A percentile compares a stretch with the other conserved stretches of the same genome.
phyloP scores from a whole-genome alignment of 1,284 basidiomycete genomes.

The Omphalotus olearius region DNA sequence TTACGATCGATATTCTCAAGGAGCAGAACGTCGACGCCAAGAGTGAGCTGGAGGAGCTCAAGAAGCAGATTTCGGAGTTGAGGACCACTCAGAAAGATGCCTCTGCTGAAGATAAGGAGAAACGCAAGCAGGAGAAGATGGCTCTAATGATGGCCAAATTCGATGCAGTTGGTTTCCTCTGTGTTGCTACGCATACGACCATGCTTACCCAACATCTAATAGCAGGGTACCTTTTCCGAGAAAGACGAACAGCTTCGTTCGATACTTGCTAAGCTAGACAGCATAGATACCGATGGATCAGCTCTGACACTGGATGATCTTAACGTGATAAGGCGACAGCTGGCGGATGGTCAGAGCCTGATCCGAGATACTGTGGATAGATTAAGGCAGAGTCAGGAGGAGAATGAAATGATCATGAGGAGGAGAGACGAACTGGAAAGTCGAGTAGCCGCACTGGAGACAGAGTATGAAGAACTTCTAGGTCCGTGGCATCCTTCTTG shows the following conservation, averaged over 20 bases:
- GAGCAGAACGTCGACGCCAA: constrained; percentile 92
- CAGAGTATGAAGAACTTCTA: constrained; percentile 94
- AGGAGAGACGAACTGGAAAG: constrained; percentile 87
- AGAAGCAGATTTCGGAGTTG: constrained; percentile 75
- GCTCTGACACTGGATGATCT: constrained; percentile 76
- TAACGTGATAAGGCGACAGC: constrained; percentile 76
- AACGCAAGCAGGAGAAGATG: constrained; percentile 99
- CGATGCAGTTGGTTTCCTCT: constrained; percentile 66
- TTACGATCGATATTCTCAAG: constrained; percentile 94
- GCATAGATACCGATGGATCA: constrained; percentile 51
- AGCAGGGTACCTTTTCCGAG: constrained; percentile 88
- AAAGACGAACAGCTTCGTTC: constrained; percentile 90
- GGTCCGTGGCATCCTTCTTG: constrained; percentile 40
- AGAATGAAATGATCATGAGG: constrained; percentile 82
- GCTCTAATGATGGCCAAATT: constrained; percentile 99
- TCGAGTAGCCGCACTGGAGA: constrained; percentile 78
- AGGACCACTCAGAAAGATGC: constrained; percentile 83
- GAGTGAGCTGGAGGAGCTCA: constrained; percentile 88
- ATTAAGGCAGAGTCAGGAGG: constrained; percentile 86
- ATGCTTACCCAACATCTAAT: constrained; percentile 15
- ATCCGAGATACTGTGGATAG: constrained; percentile 89
- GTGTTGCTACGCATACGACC: constrained; percentile 8
- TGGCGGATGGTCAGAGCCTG: constrained; percentile 85
- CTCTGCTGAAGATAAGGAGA: constrained; percentile 93
- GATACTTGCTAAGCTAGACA: constrained; percentile 80